Evolutionary conservation across 257 asterid genomes (phyloP).

Genomic region (Penstemon barbatus): DNA sequence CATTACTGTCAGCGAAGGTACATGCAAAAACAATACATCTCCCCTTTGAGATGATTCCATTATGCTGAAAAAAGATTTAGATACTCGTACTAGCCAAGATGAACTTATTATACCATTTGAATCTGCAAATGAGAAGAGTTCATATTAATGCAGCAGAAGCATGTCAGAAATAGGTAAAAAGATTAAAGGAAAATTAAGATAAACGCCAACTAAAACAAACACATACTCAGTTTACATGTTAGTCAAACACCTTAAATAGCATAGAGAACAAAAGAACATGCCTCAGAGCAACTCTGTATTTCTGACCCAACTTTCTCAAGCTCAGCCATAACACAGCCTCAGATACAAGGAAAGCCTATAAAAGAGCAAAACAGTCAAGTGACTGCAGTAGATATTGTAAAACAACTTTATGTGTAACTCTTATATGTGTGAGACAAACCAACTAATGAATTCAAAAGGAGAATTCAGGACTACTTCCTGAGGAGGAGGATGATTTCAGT

Average conservation of each 20-base stretch:
- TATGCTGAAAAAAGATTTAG: no score
- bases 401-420: neutral
- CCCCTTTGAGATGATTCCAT: no score
- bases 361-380: neutral
- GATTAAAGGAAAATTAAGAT: no score
- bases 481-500: neutral
- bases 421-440: neutral
- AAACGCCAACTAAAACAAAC: no score
- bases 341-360: constrained; percentile 94
- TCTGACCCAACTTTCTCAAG: constrained; percentile 96
- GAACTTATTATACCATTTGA: no score
- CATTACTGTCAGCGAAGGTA: no score
- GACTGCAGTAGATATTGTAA: neutral
- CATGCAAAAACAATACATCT: no score
- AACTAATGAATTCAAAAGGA: neutral
- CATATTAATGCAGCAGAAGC: no score
- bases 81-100: no score
- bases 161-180: no score
- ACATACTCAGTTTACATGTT: no score
- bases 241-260: neutral
- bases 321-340: constrained; percentile 99
- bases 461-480: neutral
- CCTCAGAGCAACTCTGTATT: constrained; percentile 96
- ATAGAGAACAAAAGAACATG: constrained; percentile 25
- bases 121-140: no score